Evolutionary conservation across 148 eudicot genomes (phyloP).

Genomic region (Chenopodium berlandieri): DNA sequence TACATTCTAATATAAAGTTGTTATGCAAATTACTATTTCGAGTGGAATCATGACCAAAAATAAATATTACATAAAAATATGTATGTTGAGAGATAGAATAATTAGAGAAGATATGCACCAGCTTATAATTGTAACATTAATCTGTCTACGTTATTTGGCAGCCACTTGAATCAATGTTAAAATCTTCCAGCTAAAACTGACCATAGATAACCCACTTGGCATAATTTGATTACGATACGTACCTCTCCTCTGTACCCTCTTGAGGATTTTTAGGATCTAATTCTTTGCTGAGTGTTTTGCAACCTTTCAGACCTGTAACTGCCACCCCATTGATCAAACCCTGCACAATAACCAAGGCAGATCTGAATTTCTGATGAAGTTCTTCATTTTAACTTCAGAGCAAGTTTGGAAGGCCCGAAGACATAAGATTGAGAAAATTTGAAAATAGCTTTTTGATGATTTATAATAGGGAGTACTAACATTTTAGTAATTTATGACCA

Average conservation of each 20-base stretch:
- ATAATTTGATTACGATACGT: conserved; percentile 11
- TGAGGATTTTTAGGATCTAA: conserved; percentile 88
- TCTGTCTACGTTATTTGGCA: too few species aligned
- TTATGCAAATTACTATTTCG: too few species aligned
- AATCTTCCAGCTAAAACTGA: neutral
- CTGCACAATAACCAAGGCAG: conserved; percentile 38
- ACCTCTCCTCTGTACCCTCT: conserved; percentile 89
- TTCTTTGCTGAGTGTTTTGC: conserved; percentile 91
- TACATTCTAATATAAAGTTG: too few species aligned
- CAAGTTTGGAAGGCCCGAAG: neutral
- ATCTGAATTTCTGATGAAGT: neutral
- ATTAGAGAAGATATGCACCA: neutral
- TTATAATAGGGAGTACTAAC: too few species aligned
- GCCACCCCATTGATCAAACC: conserved; percentile 72
- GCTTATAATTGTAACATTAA: neutral
- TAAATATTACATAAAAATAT: neutral
- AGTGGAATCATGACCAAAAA: neutral
- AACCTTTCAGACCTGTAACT: conserved; percentile 78
- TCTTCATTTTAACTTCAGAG: neutral
- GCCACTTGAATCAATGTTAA: neutral
- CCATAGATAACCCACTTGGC: neutral
- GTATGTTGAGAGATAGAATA: neutral
- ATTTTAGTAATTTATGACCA: neutral
- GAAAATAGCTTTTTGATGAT: neutral
- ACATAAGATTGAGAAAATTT: neutral